These are phyloP conservation scores for Picea glauca DNA, from an alignment of 75 land plant genomes.

Conservation along the genomic window DNA sequence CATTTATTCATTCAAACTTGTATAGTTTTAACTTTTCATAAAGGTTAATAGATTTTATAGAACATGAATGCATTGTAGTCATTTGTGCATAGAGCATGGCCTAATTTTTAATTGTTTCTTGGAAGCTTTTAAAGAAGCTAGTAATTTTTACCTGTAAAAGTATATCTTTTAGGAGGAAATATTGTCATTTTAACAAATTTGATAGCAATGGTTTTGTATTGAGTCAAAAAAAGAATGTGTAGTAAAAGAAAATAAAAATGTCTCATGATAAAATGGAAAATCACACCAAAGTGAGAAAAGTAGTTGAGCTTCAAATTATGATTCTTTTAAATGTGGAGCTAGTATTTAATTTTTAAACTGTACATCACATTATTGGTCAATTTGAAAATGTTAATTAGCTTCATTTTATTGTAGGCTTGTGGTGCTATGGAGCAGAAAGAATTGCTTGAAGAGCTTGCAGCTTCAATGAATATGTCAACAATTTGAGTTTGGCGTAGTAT, in stretches of 20 bases:
- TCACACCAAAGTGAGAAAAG: neutral
- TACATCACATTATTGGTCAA: neutral
- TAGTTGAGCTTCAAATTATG: neutral
- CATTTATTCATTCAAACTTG: too few relatives aligned
- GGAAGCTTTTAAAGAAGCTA: neutral
- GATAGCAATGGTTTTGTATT: neutral
- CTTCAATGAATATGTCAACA: conserved; percentile 44
- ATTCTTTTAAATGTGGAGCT: neutral
- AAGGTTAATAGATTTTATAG: neutral
- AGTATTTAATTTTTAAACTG: neutral
- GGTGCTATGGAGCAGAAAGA: conserved; percentile 93
- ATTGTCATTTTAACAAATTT: neutral
- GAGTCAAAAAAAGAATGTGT: neutral
- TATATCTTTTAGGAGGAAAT: neutral
- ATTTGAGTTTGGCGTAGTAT: conserved; percentile 16
- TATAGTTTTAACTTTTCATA: neutral
- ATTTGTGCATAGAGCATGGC: neutral
- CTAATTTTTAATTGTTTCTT: neutral
- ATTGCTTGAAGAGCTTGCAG: conserved; percentile 83
- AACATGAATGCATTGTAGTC: neutral
- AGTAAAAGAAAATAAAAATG: neutral
- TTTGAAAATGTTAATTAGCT: neutral
- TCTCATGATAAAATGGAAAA: neutral
- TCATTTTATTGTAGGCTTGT: conserved; percentile 56
- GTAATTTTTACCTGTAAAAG: neutral